Base-by-base conservation (phyloP, 176 grass and related monocot genomes). In the Thinopyrum elongatum region DNA sequence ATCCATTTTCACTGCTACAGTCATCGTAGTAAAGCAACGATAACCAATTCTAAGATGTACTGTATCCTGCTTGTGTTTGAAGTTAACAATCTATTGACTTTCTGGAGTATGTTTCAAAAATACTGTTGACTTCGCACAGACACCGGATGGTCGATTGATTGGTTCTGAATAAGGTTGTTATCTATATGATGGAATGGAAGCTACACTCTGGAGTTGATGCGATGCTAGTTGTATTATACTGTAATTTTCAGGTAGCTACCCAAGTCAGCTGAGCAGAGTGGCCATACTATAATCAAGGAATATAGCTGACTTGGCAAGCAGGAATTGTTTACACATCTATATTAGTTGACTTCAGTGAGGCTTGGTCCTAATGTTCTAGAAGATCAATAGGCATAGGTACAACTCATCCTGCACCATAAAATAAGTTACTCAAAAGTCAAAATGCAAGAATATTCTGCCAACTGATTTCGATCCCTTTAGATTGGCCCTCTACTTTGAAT, bases 241-340 rank as follows among this genome's bases (percentile, higher is more conserved):
- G n/a, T n/a, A 75, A 35, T 31, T 41, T n/a, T 72, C 4, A 22
- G 23, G 23, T 23, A 23, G 80, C 67, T 81, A 47, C 30, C 2
- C 35, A 7, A 42, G 31, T 80, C 76, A 84, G 28, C 41, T 34
- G 57, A 25, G 58, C 26, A 65, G 27, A 66, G 38, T 72, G 71
- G 63, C 27, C 16, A 49, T 59, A 25, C 57, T 68, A 62, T 49
- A 75, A 75, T 75, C 42, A 75, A 11, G 75, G 31, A 35, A 70
- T 1, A 28, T 79, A 47, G 22, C 74, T 86, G 74, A 90, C 65
- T 87, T 49, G 41, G 31, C 78, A 42, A 83, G 58, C 55, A 87
- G 34, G 10, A 46, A 5, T 74, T 87, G 80, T 83, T 87, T 80
- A 87, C 5, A 8, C 11, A 49, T 33, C 67, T 75, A 29, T 33